Base-by-base conservation (phyloP, 179 eudicot genomes). In the Actinidia polygama region DNA sequence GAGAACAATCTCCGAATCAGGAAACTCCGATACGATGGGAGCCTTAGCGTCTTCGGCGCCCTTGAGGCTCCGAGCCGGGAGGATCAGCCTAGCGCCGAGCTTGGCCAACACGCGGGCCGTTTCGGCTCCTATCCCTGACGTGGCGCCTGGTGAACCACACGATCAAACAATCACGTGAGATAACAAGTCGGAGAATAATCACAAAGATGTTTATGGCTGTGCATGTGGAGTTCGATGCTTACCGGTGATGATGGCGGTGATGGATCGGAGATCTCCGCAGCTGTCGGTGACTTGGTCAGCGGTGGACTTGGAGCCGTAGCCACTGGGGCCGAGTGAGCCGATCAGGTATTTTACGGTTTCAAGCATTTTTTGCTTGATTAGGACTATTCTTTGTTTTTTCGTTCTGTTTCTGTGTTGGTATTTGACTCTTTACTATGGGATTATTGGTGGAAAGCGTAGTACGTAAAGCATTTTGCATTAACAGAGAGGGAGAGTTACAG, bases 101-200 rank as follows among this genome's bases (percentile, higher is more conserved):
- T 90, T 93, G 10, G 99, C 99, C 81, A 96, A 86, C 74, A 93
- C 97, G 15, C 98, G 88, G 19, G 99, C 89, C 21, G 99, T 96
- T 87, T 96, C 98, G 4, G 93, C 96, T 75, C 99, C 99, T 49
- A 95, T 96, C 19, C 99, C 99, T 73, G 98, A 93, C 51, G 99
- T 93, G 44, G 98, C 99, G 51, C 99, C 99, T 95, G 90, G 5
- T 8, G 15, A 26, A 58, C 21, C 73, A 58, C 71, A 70, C 44
- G 53, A 66, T 72, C 24, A 54, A 36, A 53, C 47, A 50, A 57
- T 10, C 70, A 68, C 68, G 82, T 83, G 66, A 79, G 50, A 30
- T 40, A 40, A 40, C 4, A 40, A 40, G 44, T n/a, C n/a, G n/a
- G n/a, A n/a, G n/a, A n/a, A n/a, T 40, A 40, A 40, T 40, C 44